Base-by-base conservation (phyloP, 345 rosid species). In the Geranium brycei region DNA sequence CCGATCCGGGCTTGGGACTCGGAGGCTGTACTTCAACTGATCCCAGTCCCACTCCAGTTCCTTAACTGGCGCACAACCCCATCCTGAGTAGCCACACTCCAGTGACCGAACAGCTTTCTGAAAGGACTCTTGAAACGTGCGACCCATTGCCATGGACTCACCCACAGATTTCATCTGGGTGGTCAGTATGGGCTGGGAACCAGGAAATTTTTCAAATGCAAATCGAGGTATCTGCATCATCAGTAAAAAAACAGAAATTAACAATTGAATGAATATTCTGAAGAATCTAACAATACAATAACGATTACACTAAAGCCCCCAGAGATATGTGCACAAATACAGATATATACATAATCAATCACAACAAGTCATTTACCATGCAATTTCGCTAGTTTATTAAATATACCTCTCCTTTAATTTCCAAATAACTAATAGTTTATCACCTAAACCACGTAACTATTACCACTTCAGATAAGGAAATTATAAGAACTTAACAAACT, bases 101-200 rank as follows among this genome's bases (percentile, higher is more conserved):
- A 90, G 69, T 32, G 97, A 90, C 58, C 97, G 76, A 70, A 93
- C 78, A 62, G 93, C 99, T 76, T 92, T 92, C 74, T 92, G 97
- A 73, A 92, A 87, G 14, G 99, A 92, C 80, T 92, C 99, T 72
- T 89, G 99, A 71, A 90, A 92, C 53, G 96, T 90, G 16, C 96
- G 88, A 59, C 99, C 97, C 10, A 93, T 64, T 57, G 97, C 89
- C 99, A 90, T 93, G 71, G 89, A 71, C 69, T 93, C 99, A 51
- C 97, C 99, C 69, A 93, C 99, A 68, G 95, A 93, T 75, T 89
- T 88, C 99, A 93, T 93, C 77, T 90, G 97, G 60, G 99, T 93
- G 16, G 97, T 89, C 66, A 93, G 68, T 68, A 82, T 64, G 10
- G 99, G 91, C 68, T 85, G 84, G 57, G 99, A 93, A 62, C 99